Conservation (phyloP, 768 basidiomycete species). For the Fistulinella prunicolor region DNA sequence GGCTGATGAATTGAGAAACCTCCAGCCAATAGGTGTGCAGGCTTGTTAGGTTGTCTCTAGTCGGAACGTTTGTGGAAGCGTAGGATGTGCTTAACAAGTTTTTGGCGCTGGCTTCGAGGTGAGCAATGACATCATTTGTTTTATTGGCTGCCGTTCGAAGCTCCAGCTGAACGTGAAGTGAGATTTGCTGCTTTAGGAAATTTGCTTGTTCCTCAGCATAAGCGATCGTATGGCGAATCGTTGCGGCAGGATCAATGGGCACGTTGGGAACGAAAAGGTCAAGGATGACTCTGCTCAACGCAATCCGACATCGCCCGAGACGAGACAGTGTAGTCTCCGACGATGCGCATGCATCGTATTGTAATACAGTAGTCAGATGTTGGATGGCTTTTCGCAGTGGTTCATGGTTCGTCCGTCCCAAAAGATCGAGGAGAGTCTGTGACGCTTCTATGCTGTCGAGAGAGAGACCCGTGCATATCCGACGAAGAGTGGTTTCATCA, state of each 20-base stretch:
- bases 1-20: constrained; percentile 69
- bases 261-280: constrained; percentile 77
- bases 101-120: constrained; percentile 40
- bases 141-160: constrained; percentile 51
- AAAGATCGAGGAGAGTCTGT: constrained; percentile 26
- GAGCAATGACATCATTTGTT: constrained; percentile 45
- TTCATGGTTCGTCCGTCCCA: constrained; percentile 33
- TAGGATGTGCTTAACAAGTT: constrained; percentile 27
- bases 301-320: constrained; percentile 56
- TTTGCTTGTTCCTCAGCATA: constrained; percentile 44
- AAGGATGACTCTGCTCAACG: constrained; percentile 55
- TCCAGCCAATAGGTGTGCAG: constrained; percentile 72
- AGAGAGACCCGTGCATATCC: constrained; percentile 6
- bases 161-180: constrained; percentile 57
- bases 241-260: constrained; percentile 83
- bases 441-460: constrained; percentile 19
- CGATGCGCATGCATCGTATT: constrained; percentile 15
- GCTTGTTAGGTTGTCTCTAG: constrained; percentile 42
- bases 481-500: constrained; percentile 23
- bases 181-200: constrained; percentile 46
- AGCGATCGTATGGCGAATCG: constrained; percentile 44
- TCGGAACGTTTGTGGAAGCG: constrained; percentile 29
- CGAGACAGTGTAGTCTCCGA: constrained; percentile 29
- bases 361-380: constrained; percentile 29
- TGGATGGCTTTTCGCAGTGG: constrained; percentile 35